Conservation (phyloP, 2,329 filamentous ascomycete genomes). For the Cytospora chrysosperma region DNA sequence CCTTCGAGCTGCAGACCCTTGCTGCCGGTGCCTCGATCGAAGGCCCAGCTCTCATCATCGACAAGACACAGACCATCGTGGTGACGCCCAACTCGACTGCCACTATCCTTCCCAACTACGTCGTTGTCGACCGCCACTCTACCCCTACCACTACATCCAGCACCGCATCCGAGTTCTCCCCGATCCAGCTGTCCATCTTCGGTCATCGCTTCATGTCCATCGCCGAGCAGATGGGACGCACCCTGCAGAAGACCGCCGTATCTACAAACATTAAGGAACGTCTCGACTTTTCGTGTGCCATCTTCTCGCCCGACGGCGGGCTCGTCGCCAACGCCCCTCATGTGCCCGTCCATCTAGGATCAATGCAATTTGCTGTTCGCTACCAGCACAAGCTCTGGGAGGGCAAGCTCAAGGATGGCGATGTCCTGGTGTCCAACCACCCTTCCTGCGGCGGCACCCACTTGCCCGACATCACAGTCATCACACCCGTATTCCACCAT, state of each 20-base stretch:
- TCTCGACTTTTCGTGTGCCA: slow-evolving; percentile 76
- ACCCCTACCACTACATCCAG: slow-evolving; percentile 58
- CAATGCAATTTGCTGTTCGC: slow-evolving; percentile 76
- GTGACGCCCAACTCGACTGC: slow-evolving; percentile 58
- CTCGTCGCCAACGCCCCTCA: slow-evolving; percentile 75
- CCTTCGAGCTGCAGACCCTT: slow-evolving; percentile 66
- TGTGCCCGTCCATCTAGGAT: slow-evolving; percentile 73
- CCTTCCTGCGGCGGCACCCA: slow-evolving; percentile 39
- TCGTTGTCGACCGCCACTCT: slow-evolving; percentile 45
- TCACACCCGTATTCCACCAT: slow-evolving; percentile 39
- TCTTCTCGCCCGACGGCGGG: slow-evolving; percentile 73
- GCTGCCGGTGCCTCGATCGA: slow-evolving; percentile 58
- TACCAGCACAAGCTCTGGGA: slow-evolving; percentile 70
- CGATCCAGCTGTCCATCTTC: slow-evolving; percentile 74
- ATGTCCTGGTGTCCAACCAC: slow-evolving; percentile 39
- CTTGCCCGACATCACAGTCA: slow-evolving; percentile 40
- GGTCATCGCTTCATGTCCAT: slow-evolving; percentile 82
- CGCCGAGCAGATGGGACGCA: slow-evolving; percentile 79
- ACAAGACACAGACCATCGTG: slow-evolving; percentile 69
- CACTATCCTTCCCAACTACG: slow-evolving; percentile 42
- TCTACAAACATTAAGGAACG: slow-evolving; percentile 79
- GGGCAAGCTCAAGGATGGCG: slow-evolving; percentile 35
- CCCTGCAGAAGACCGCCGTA: slow-evolving; percentile 76
- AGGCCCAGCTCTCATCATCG: slow-evolving; percentile 68
- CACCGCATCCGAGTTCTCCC: slow-evolving; percentile 73